Evolutionary conservation across 441 rosid genomes (phyloP).

Genomic region (Raphanus hybrid): DNA sequence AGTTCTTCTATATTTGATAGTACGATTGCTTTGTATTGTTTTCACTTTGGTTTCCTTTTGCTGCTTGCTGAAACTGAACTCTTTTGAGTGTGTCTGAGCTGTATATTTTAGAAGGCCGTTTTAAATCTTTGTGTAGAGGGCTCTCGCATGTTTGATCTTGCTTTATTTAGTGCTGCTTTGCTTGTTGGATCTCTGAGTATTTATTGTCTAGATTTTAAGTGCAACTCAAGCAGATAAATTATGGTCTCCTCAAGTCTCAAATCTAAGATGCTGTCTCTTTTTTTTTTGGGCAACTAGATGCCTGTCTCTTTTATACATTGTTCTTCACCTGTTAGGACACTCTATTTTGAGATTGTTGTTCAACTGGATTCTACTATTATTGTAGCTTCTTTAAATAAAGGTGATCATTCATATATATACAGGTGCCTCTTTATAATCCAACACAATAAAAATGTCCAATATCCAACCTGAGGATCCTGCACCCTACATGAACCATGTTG

Average conservation of each 20-base stretch:
- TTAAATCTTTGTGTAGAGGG: not conserved
- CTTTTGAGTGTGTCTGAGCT: not conserved
- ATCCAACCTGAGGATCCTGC: slow-evolving; percentile 63
- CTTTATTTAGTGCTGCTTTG: not conserved
- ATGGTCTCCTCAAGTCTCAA: not conserved
- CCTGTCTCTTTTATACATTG: not conserved
- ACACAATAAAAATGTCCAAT: slow-evolving; percentile 51
- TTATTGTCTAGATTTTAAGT: no score
- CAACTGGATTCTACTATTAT: not conserved
- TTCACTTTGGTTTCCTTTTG: not conserved
- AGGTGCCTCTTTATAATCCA: slow-evolving; percentile 12
- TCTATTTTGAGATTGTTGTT: not conserved
- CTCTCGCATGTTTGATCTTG: not conserved
- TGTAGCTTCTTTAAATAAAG: not conserved
- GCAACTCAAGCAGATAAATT: not conserved
- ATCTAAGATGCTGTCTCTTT: no score
- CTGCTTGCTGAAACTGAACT: not conserved
- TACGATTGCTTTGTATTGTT: not conserved
- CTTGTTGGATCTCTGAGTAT: not conserved
- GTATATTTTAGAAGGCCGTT: not conserved
- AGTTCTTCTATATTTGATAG: not conserved
- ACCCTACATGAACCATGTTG: slow-evolving; percentile 64
- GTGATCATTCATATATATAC: not conserved
- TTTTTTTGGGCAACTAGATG: no score
- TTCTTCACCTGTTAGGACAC: not conserved